Conservation (phyloP, 106 monocot species). For the Platanthera zijinensis region DNA sequence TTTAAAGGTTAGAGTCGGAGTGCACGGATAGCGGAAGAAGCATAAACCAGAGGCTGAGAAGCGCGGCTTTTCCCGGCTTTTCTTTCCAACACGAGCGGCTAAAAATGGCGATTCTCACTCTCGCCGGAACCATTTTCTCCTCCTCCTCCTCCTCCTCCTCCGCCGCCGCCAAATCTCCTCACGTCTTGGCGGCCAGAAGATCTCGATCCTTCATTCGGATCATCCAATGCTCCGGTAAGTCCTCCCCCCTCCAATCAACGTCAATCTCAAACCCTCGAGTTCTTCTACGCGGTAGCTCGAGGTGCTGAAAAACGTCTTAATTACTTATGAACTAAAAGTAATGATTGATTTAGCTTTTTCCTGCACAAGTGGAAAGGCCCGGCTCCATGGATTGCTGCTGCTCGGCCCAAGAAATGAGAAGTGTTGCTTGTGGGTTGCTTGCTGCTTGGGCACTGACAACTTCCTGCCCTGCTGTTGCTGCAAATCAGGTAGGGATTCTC, state of each 20-base stretch:
- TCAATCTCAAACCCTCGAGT: neutral
- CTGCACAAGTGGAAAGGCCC: constrained; percentile 8
- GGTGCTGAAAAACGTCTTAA: too few species aligned
- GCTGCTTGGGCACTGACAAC: constrained; percentile 60
- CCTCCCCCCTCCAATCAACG: neutral
- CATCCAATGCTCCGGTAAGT: neutral
- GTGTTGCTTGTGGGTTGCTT: constrained; percentile 61
- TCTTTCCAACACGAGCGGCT: neutral
- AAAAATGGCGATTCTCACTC: constrained; percentile 4
- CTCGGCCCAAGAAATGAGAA: constrained; percentile 27
- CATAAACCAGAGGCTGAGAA: constrained; percentile 1
- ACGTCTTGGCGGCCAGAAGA: neutral
- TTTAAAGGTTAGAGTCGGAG: neutral
- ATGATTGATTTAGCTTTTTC: neutral
- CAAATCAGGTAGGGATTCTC: constrained; percentile 46
- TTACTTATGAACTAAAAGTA: neutral
- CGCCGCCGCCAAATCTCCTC: neutral
- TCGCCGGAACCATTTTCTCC: neutral
- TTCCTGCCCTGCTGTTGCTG: constrained; percentile 56
- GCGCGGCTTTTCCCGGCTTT: neutral
- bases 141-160: neutral
- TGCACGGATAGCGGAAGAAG: neutral
- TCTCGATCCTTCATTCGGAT: neutral
- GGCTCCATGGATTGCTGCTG: constrained; percentile 2
- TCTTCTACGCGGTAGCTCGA: neutral